Conservation (phyloP, 108 stramenopile species). For the Nitzschia sp. region DNA sequence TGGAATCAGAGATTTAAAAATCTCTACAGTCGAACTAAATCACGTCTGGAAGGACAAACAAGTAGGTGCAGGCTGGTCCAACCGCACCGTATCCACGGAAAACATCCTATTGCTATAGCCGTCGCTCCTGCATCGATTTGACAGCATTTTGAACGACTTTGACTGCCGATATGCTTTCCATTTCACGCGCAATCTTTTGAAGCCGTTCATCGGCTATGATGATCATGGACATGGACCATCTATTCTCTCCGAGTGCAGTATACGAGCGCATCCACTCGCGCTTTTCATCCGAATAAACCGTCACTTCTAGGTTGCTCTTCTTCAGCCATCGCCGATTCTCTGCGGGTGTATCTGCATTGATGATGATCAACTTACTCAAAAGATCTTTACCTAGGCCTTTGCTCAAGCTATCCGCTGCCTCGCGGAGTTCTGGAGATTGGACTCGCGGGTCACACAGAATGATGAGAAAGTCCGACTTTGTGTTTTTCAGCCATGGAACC, state of each 20-base stretch:
- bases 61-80: no score
- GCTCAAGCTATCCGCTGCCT: slow-evolving; percentile 41
- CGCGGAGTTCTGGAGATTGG: slow-evolving; percentile 66
- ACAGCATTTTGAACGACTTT: slow-evolving; percentile 47
- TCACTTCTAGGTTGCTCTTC: slow-evolving; percentile 48
- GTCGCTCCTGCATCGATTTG: slow-evolving; percentile 23
- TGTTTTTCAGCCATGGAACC: slow-evolving; percentile 59
- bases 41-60: no score
- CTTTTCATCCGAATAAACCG: slow-evolving; percentile 66
- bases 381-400: slow-evolving; percentile 48
- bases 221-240: slow-evolving; percentile 77
- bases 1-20: no score
- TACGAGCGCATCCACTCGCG: slow-evolving; percentile 72
- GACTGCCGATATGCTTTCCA: slow-evolving; percentile 54
- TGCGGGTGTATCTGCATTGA: slow-evolving; percentile 81
- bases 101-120: slow-evolving; percentile 17
- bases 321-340: slow-evolving; percentile 78
- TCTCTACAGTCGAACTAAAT: no score
- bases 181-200: slow-evolving; percentile 71
- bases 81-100: no score
- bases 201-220: slow-evolving; percentile 61
- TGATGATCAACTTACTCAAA: slow-evolving; percentile 47
- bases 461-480: slow-evolving; percentile 55
- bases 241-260: slow-evolving; percentile 78
- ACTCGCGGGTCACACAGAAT: slow-evolving; percentile 74